Conservation (phyloP, 2,329 filamentous ascomycete genomes). For the Huntiella omanensis region DNA sequence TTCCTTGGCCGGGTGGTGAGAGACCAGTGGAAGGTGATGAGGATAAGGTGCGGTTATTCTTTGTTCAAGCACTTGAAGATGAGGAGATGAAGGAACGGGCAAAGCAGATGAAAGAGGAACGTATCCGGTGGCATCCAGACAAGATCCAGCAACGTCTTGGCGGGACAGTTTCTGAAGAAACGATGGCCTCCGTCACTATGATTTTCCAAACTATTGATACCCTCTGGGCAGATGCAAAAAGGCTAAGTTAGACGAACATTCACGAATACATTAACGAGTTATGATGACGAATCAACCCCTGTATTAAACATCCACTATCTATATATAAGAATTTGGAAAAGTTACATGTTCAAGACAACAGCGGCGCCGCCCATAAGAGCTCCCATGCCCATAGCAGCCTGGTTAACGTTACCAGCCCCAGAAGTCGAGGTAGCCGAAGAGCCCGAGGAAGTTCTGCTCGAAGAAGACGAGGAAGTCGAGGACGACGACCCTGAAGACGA, state of each 20-base stretch:
- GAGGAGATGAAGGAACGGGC: constrained; percentile 27
- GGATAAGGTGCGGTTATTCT: constrained; percentile 49
- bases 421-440: constrained; percentile 15
- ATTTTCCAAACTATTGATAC: constrained; percentile 82
- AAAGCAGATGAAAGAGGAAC: constrained; percentile 54
- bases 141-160: constrained; percentile 87
- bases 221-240: constrained; percentile 28
- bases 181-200: constrained; percentile 65
- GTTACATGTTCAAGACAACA: constrained; percentile 26
- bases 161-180: constrained; percentile 46
- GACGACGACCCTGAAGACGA: constrained; percentile 1
- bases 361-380: constrained; percentile 29
- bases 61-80: constrained; percentile 27
- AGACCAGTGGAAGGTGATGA: constrained; percentile 16
- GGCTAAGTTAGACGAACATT: neutral
- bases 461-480: constrained; percentile 11
- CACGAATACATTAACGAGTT: neutral
- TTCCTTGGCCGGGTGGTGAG: constrained; percentile 44
- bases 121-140: constrained; percentile 91
- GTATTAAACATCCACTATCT: neutral
- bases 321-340: neutral
- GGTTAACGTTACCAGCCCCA: constrained; percentile 17
- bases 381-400: constrained; percentile 26
- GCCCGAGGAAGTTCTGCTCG: constrained; percentile 4
- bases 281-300: neutral